Evolutionary conservation across 495 filamentous ascomycete genomes (phyloP).

Genomic region (Hypoxylon crocopeplum): DNA sequence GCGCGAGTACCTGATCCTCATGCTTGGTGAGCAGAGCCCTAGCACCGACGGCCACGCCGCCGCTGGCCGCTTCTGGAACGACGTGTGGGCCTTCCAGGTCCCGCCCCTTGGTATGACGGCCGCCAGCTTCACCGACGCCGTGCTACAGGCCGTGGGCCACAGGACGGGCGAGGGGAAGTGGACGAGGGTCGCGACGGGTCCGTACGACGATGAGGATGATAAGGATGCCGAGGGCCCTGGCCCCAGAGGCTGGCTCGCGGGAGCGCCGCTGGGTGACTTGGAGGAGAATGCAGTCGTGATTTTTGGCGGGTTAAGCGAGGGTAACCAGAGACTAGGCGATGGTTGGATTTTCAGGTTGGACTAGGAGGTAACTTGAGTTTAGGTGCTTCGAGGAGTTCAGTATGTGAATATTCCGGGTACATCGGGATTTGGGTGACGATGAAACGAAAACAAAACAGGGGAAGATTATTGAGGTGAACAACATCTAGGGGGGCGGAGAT

Average conservation of each 20-base stretch:
- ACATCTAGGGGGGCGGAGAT: too few relatives aligned
- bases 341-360: constrained; percentile 62
- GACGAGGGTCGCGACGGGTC: constrained; percentile 50
- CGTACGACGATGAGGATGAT: constrained; percentile 55
- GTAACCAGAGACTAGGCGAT: constrained; percentile 54
- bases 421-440: neutral
- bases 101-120: constrained; percentile 56
- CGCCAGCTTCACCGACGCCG: constrained; percentile 60
- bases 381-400: neutral
- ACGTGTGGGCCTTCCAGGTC: constrained; percentile 79
- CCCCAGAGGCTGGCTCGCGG: constrained; percentile 56
- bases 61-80: constrained; percentile 70
- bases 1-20: constrained; percentile 65
- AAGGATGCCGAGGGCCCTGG: constrained; percentile 49
- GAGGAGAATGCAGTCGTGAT: constrained; percentile 59
- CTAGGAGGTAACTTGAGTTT: constrained; percentile 21
- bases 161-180: constrained; percentile 60
- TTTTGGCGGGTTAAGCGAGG: constrained; percentile 57
- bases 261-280: constrained; percentile 54
- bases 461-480: too few relatives aligned
- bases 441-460: neutral
- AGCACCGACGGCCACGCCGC: constrained; percentile 67
- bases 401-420: neutral
- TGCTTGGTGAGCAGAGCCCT: constrained; percentile 72
- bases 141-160: constrained; percentile 59